phyloP scores from a whole-genome alignment of 257 asterid species.

The Cordia subcordata region DNA sequence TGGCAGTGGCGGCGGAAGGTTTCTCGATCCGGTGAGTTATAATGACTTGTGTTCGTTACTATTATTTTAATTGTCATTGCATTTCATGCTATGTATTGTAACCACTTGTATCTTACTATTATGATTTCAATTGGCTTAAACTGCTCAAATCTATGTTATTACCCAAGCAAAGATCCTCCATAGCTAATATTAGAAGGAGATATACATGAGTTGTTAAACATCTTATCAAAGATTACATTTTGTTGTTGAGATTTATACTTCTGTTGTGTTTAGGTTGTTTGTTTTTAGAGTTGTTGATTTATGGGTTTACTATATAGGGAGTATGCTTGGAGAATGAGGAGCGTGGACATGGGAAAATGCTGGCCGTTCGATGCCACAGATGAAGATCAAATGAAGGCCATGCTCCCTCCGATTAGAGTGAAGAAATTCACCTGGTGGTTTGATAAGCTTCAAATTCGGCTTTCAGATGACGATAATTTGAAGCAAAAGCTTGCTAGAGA shows the following conservation, averaged over 20 bases:
- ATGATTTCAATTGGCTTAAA: too few relatives aligned
- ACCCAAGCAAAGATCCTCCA: too few relatives aligned
- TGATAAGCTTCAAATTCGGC: slow-evolving; percentile 28
- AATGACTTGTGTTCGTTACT: background rate
- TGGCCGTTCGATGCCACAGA: slow-evolving; percentile 61
- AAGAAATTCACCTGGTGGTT: slow-evolving; percentile 73
- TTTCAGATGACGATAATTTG: background rate
- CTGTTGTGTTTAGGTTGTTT: background rate
- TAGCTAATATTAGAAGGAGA: too few relatives aligned
- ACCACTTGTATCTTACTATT: too few relatives aligned
- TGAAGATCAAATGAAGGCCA: slow-evolving; percentile 28
- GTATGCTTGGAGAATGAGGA: slow-evolving; percentile 59
- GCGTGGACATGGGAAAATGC: slow-evolving; percentile 55
- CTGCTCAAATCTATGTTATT: too few relatives aligned
- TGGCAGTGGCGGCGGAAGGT: slow-evolving; percentile 37
- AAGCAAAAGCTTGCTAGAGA: background rate
- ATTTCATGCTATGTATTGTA: background rate
- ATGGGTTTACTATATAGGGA: slow-evolving; percentile 36
- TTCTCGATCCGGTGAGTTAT: slow-evolving; percentile 51
- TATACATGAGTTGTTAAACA: too few relatives aligned
- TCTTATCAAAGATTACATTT: background rate
- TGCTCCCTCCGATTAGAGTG: slow-evolving; percentile 57
- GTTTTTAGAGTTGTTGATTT: slow-evolving; percentile 1
- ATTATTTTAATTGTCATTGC: background rate
- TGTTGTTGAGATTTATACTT: slow-evolving; percentile 7